Base-by-base conservation (phyloP, 305 asterid genomes). In the Fraxinus angustifolia region DNA sequence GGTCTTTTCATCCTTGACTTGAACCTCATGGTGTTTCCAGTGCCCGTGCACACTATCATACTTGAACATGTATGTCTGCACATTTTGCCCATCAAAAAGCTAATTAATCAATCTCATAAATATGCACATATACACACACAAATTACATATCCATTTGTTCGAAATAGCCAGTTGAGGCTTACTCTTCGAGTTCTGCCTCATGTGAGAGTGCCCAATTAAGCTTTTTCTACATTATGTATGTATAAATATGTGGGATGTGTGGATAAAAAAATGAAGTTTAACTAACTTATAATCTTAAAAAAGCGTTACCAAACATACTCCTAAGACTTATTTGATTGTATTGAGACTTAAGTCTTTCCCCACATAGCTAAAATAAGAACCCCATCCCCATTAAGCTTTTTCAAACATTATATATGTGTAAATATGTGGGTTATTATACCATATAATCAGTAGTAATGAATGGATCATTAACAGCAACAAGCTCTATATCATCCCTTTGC, bases 31-130 rank as follows among this genome's bases (percentile, higher is more conserved):
- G 53, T 74, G 78, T 56, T 74, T 74, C 78, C 78, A 74, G 19
- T 74, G 58, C 3, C 78, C 78, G 26, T 74, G 78, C 53, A 74
- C 78, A 36, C 53, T 74, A n/a, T 74, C 78, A 74, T 74, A 74
- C 78, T 74, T 74, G 78, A 74, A 74, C 78, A 74, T 74, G 14
- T 74, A 74, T 38, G 78, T 36, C 78, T 74, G 78, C 56, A 35
- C 17, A 33, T 7, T 21, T 19, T 60, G 8, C 30, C 31, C 30
- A 60, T 23, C 31, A 60, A 19, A 60, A 60, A 60, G 21, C 8
- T 33, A 23, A 60, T 19, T 60, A 17, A 56, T 42, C 35, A 33
- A 33, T 33, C 35, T 33, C 35, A 33, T 33, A 42, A 4, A 50
- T 19, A 50, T 16, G 19, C 56, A 3, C 14, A 45, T 45, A 33